Evolutionary conservation across 2,329 filamentous ascomycete genomes (phyloP), one percentile per base, ranked within the genome.

Genomic region (Nemania sp.): DNA sequence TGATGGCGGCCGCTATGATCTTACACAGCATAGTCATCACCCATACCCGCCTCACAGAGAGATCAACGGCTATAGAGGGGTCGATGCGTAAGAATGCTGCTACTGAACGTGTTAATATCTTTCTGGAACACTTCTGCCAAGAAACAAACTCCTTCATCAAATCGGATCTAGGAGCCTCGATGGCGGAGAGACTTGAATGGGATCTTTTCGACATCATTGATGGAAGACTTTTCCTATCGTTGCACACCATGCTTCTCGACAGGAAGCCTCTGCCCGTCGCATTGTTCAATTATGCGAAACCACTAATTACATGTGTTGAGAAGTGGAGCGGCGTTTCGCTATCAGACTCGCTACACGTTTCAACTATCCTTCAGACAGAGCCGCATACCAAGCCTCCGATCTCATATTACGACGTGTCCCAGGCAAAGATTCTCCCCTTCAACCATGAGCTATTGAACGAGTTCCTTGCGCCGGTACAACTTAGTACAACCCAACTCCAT

Each of bases 381-480:
- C 34, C 10, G 21, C 46, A 12, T 2, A 6, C 4, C 7, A 29
- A 49, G 21, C 6, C 32, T 15, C 11, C 29, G 4, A 25, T 21
- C 25, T 10, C 37, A 34, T 25, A 12, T 13, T 15, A n/a, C 9
- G 21, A 34, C 10, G 12, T 29, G 21, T 21, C n/a, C 13, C 29
- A 37, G 29, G 34, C 49, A 2, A 37, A 40, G 3, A 75, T 83
- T 4, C 71, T 84, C 0, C 70, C 79, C 0, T 85, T 85, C 65
- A 78, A 69, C 1, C 80, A 84, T 43, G 74, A 77, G 0, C 71
- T 79, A 4, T 71, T 85, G 17, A 76, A 83, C 57, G 68, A 71
- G 6, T 81, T 80, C 60, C 68, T 85, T n/a, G 66, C 73, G 37
- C 72, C 74, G 4, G 75, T 83, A 12, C 70, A 76, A 11, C 65